A percentile compares a stretch with the other conserved stretches of the same genome.
Conservation (phyloP, 345 rosid genomes). For the Clausena lansium region DNA sequence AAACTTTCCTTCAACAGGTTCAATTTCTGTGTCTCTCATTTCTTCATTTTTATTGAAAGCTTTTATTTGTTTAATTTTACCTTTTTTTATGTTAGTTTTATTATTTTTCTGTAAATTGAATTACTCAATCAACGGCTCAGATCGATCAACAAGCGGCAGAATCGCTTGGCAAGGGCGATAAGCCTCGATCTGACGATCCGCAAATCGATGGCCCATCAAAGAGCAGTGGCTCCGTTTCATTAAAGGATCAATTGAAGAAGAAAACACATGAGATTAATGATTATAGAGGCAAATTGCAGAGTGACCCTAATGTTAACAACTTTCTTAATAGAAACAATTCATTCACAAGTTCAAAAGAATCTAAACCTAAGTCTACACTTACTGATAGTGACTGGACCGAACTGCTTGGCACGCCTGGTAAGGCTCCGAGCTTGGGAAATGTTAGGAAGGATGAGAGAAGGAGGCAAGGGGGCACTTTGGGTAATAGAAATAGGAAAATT, state of each 20-base stretch:
- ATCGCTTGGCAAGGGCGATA: conserved; percentile 75
- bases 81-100: not conserved
- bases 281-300: conserved; percentile 40
- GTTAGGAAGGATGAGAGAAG: conserved; percentile 44
- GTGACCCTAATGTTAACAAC: conserved; percentile 33
- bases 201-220: conserved; percentile 42
- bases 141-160: conserved; percentile 97
- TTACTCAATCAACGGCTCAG: conserved; percentile 40
- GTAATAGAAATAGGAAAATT: conserved; percentile 45
- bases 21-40: not conserved
- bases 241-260: conserved; percentile 83
- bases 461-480: conserved; percentile 36
- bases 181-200: conserved; percentile 49
- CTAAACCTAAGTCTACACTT: conserved; percentile 39
- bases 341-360: conserved; percentile 10
- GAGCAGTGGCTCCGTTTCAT: conserved; percentile 53
- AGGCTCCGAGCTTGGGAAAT: conserved; percentile 27
- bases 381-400: conserved; percentile 93
- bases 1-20: conserved; percentile 81
- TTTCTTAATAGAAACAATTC: conserved; percentile 17
- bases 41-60: not conserved
- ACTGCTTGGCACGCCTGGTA: conserved; percentile 55
- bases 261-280: conserved; percentile 44
- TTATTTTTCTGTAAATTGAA: conserved; percentile 17
- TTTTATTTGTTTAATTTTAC: not conserved